phyloP scores from a whole-genome alignment of 2,329 filamentous ascomycete genomes.

The Alternaria alternata region DNA sequence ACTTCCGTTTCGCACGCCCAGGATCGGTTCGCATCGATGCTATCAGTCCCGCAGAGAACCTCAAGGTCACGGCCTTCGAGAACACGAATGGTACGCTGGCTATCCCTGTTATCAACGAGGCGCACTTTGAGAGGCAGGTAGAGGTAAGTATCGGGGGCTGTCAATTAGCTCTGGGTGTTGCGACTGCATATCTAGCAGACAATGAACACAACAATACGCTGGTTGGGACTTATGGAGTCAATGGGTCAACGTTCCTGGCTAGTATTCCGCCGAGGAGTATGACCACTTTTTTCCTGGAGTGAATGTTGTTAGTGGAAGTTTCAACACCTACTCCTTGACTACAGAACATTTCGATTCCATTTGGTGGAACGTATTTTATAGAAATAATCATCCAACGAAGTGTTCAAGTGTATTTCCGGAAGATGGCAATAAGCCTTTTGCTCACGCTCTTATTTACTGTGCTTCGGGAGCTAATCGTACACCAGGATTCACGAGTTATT shows the following conservation, averaged over 20 bases:
- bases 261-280: too few relatives aligned
- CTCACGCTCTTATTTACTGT: not conserved
- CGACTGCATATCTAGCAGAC: conserved; percentile 13
- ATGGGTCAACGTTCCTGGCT: not conserved
- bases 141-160: conserved; percentile 3
- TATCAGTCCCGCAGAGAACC: not conserved
- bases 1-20: conserved; percentile 45
- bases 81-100: conserved; percentile 19
- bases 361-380: too few relatives aligned
- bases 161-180: not conserved
- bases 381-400: too few relatives aligned
- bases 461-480: not conserved
- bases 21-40: conserved; percentile 47
- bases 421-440: too few relatives aligned
- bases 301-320: too few relatives aligned
- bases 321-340: too few relatives aligned
- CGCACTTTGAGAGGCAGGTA: conserved; percentile 16
- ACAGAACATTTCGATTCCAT: too few relatives aligned
- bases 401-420: not conserved
- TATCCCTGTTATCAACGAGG: conserved; percentile 44
- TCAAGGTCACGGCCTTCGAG: too few relatives aligned
- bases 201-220: conserved; percentile 17
- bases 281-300: too few relatives aligned
- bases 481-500: too few relatives aligned
- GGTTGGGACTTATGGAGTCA: conserved; percentile 4